Conservation (phyloP, 2,329 filamentous ascomycete species). For the Claviceps fusiformis region DNA sequence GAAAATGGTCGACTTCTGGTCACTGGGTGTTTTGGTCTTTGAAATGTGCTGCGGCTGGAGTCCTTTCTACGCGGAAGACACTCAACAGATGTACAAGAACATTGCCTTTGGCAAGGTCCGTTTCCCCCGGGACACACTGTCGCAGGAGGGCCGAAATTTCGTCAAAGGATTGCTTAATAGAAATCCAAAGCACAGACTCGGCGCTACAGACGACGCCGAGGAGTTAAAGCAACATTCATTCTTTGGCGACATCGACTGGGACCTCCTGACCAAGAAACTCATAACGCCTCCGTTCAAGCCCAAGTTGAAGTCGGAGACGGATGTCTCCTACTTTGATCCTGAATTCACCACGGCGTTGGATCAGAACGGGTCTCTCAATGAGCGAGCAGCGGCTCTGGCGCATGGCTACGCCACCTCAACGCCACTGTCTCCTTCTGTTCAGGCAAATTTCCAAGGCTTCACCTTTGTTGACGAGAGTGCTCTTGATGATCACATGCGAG, state of each 20-base stretch:
- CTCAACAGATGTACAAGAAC: conserved; percentile 99
- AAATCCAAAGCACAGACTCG: conserved; percentile 89
- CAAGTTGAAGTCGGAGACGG: conserved; percentile 86
- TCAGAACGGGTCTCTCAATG: conserved; percentile 76
- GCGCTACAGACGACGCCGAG: conserved; percentile 79
- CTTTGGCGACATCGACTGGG: conserved; percentile 91
- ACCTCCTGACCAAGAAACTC: conserved; percentile 72
- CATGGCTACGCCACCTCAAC: conserved; percentile 80
- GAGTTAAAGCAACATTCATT: conserved; percentile 92
- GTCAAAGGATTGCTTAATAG: conserved; percentile 95
- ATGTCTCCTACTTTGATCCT: conserved; percentile 96
- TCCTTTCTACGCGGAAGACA: conserved; percentile 97
- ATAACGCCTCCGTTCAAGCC: conserved; percentile 96
- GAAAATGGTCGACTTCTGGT: conserved; percentile 99
- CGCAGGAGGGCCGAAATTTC: conserved; percentile 89
- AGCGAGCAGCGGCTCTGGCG: conserved; percentile 74
- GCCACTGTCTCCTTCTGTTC: conserved; percentile 84
- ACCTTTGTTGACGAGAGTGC: conserved; percentile 98
- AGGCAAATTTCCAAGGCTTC: conserved; percentile 96
- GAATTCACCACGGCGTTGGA: conserved; percentile 94
- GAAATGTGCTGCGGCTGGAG: conserved; percentile 99
- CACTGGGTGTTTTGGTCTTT: conserved; percentile 89
- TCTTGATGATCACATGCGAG: conserved; percentile 70
- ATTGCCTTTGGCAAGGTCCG: conserved; percentile 98
- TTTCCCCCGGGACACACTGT: conserved; percentile 88